Base-by-base conservation (phyloP, 306 rosid genomes). In the Ormosia semicastrata region DNA sequence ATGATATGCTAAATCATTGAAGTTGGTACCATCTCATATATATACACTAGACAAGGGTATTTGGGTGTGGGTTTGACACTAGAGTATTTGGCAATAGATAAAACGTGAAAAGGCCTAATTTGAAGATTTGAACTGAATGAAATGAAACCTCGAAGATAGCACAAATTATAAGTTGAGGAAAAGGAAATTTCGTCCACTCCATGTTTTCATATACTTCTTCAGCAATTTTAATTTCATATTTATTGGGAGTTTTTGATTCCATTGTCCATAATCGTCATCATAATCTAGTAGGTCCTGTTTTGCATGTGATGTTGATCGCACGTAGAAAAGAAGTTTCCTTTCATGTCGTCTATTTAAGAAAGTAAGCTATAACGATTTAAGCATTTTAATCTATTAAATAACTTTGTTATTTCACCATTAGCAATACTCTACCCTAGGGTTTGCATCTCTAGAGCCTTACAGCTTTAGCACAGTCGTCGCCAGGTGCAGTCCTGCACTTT, bases 81-180 rank as follows among this genome's bases (percentile, higher is more conserved):
- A 64, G 72, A 33, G 52, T 68, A 57, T 43, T 65, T 40, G 57
- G 71, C 81, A 76, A 57, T 11, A 33, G 76, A 29, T 46, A 82
- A 75, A 82, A 76, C 72, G 86, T 76, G 73, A 60, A 82, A 69
- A 75, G 44, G 18, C 77, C 81, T 76, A 24, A 68, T 76, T 68
- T 47, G 77, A 76, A 34, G 49, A n/a, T n/a, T n/a, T n/a, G n/a
- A n/a, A n/a, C n/a, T 29, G 73, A 76, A 49, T 18, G n/a, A 76
- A 76, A 13, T 56, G 40, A 68, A 82, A 52, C 69, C 14, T 47
- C 71, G 33, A 34, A 17, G 49, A 18, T 7, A 34, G 4, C 47
- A 44, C 47, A 71, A 6, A 66, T 75, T 57, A 37, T 50, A 68
- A 44, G 72, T 46, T 6, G 39, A 58, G 65, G 40, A 75, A 75